These are phyloP conservation scores for Chlamydomonas schloesseri DNA, from an alignment of 139 green algal genomes.

Conservation along the genomic window DNA sequence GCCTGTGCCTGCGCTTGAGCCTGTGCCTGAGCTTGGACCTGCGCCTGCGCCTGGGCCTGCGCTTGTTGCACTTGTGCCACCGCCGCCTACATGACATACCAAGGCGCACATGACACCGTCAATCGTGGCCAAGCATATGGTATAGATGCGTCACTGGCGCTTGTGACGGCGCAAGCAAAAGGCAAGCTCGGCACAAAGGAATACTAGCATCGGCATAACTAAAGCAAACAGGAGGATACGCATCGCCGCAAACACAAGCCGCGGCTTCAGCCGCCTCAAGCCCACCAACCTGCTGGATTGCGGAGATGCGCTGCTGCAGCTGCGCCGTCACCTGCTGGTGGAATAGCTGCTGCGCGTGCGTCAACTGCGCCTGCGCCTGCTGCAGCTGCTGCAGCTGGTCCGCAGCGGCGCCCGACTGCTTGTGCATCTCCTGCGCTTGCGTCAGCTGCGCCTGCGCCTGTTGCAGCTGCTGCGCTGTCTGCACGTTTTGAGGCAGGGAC, in stretches of 20 bases:
- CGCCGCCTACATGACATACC: too few relatives aligned
- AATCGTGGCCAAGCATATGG: too few relatives aligned
- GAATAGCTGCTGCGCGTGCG: constrained; percentile 45
- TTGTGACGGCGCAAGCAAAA: too few relatives aligned
- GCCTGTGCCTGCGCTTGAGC: neutral
- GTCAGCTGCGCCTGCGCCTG: constrained; percentile 37
- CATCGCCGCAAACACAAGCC: too few relatives aligned
- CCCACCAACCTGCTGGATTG: too few relatives aligned
- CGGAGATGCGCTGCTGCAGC: constrained; percentile 22
- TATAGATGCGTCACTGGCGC: too few relatives aligned
- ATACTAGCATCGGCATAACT: too few relatives aligned
- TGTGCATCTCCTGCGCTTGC: constrained; percentile 39
- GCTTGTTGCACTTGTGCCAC: neutral
- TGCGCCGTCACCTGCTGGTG: constrained; percentile 35
- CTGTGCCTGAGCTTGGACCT: neutral
- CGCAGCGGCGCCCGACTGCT: neutral
- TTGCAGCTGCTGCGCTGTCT: constrained; percentile 38
- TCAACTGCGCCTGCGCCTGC: constrained; percentile 32
- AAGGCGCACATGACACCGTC: too few relatives aligned
- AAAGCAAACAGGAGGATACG: too few relatives aligned
- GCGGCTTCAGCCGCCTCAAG: too few relatives aligned
- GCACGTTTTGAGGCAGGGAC: constrained; percentile 23
- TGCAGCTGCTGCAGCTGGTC: constrained; percentile 26
- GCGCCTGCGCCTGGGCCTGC: neutral
- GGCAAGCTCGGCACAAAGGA: too few relatives aligned